phyloP scores from a whole-genome alignment of 2,329 filamentous ascomycete species.

The Cladosporium sp. region DNA sequence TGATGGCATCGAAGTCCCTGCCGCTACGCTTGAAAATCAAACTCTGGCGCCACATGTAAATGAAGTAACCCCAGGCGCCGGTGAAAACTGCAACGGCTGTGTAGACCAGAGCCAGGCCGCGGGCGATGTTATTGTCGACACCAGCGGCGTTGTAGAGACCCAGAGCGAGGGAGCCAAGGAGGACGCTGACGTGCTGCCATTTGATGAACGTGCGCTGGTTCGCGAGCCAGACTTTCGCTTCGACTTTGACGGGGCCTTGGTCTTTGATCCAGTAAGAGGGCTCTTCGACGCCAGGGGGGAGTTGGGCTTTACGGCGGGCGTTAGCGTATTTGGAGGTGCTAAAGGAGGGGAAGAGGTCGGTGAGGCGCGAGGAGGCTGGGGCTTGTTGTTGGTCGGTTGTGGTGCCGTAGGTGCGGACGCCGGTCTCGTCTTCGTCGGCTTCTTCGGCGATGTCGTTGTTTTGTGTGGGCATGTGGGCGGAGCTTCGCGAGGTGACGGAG shows the following conservation, averaged over 20 bases:
- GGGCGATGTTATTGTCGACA: conserved; percentile 65
- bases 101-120: conserved; percentile 76
- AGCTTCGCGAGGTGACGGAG: conserved; percentile 11
- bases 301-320: conserved; percentile 45
- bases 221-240: conserved; percentile 97
- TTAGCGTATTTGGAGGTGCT: conserved; percentile 72
- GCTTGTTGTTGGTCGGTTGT: conserved; percentile 6
- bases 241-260: conserved; percentile 81
- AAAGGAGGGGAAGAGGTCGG: conserved; percentile 74
- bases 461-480: conserved; percentile 20
- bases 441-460: conserved; percentile 38
- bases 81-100: conserved; percentile 77
- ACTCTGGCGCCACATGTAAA: conserved; percentile 68
- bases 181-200: conserved; percentile 91
- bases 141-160: conserved; percentile 86
- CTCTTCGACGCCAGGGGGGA: conserved; percentile 84
- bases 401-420: conserved; percentile 41
- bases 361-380: conserved; percentile 42
- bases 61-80: conserved; percentile 79
- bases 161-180: conserved; percentile 78
- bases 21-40: conserved; percentile 84
- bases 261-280: conserved; percentile 92
- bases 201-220: conserved; percentile 98
- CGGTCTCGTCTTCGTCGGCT: conserved; percentile 47
- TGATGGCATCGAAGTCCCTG: conserved; percentile 85